Conservation (phyloP, 2,329 filamentous ascomycete genomes). For the Claviceps cyperi region DNA sequence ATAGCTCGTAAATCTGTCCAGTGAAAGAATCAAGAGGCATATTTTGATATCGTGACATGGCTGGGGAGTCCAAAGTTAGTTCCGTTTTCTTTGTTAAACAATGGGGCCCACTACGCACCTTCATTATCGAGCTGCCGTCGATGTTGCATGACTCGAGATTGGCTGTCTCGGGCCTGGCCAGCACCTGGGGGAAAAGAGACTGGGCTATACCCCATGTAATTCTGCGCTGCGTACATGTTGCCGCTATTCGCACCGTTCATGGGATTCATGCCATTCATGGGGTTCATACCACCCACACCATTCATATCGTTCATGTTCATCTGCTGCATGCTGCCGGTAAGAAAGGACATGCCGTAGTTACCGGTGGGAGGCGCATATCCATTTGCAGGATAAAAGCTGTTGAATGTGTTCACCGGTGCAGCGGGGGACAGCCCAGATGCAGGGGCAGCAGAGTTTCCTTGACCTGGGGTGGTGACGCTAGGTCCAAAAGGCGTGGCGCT, state of each 20-base stretch:
- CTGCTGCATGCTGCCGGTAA: slow-evolving; percentile 54
- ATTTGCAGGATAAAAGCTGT: slow-evolving; percentile 18
- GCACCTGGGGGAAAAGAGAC: slow-evolving; percentile 32
- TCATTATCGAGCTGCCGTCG: slow-evolving; percentile 62
- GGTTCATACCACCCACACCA: slow-evolving; percentile 15
- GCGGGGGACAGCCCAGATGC: slow-evolving; percentile 12
- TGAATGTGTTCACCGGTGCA: slow-evolving; percentile 15
- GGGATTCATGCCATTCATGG: slow-evolving; percentile 20
- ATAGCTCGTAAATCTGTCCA: slow-evolving; percentile 76
- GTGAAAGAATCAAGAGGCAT: slow-evolving; percentile 65
- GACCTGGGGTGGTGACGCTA: slow-evolving; percentile 20
- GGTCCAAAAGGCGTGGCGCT: slow-evolving; percentile 70
- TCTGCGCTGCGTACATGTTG: slow-evolving; percentile 39
- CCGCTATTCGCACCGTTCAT: slow-evolving; percentile 17
- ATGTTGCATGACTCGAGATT: slow-evolving; percentile 60
- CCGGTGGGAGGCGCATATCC: slow-evolving; percentile 16
- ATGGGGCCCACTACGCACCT: slow-evolving; percentile 28
- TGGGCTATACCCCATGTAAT: slow-evolving; percentile 41
- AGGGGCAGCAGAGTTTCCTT: slow-evolving; percentile 12
- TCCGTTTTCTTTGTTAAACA: not conserved
- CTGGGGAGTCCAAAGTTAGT: slow-evolving; percentile 24
- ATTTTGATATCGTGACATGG: slow-evolving; percentile 70
- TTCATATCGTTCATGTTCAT: slow-evolving; percentile 31
- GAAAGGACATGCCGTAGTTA: slow-evolving; percentile 28
- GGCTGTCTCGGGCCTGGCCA: slow-evolving; percentile 53